Conservation (phyloP, 495 filamentous ascomycete species). For the Staphylotrichum longicolle region DNA sequence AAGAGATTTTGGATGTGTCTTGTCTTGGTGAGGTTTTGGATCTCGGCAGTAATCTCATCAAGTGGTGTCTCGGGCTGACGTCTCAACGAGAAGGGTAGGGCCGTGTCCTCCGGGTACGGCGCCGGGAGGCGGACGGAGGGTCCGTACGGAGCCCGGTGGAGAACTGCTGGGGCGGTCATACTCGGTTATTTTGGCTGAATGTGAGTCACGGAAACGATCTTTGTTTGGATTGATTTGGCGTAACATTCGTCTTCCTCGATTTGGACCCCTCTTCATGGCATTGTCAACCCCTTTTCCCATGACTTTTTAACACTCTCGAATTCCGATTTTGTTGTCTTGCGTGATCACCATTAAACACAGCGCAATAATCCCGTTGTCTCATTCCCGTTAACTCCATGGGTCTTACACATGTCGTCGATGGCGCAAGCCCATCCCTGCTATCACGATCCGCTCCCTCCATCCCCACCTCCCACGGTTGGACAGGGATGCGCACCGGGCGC, state of each 20-base stretch:
- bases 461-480: not conserved
- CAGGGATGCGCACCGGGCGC: not conserved
- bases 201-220: too few species aligned
- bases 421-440: conserved; percentile 31
- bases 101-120: conserved; percentile 17
- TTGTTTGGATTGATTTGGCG: too few species aligned
- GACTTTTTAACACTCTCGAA: too few species aligned
- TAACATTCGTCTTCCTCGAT: too few species aligned
- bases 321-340: too few species aligned
- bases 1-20: conserved; percentile 25
- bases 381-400: too few species aligned
- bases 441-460: conserved; percentile 15
- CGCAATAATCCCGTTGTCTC: too few species aligned
- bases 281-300: too few species aligned
- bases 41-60: conserved; percentile 19
- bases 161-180: conserved; percentile 16
- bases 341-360: too few species aligned
- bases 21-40: conserved; percentile 19
- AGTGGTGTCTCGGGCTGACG: conserved; percentile 1
- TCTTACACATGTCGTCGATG: conserved; percentile 12
- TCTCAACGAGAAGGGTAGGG: conserved; percentile 20
- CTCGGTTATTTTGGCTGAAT: not conserved
- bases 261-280: too few species aligned
- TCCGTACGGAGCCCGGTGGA: conserved; percentile 21
- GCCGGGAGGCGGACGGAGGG: conserved; percentile 22